A percentile compares a stretch with the other conserved stretches of the same genome.
phyloP scores from a whole-genome alignment of 192 early-diverging fungal genomes.

The Pilobolus umbonatus region DNA sequence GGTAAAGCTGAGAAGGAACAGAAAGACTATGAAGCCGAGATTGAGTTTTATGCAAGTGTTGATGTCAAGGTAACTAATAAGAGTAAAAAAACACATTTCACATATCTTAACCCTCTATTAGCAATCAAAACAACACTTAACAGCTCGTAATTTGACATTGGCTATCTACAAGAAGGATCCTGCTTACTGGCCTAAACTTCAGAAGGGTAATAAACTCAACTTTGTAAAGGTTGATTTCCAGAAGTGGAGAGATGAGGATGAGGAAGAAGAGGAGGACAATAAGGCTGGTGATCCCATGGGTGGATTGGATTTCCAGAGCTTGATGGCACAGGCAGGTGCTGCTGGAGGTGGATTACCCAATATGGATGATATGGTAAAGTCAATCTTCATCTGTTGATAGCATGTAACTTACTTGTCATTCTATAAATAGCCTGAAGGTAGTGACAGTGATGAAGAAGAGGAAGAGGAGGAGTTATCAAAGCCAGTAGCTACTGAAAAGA shows the following conservation, averaged over 20 bases:
- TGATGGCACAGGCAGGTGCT: slow-evolving; percentile 44
- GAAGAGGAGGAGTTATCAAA: slow-evolving; percentile 1
- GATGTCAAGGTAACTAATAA: slow-evolving; percentile 56
- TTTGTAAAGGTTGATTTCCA: slow-evolving; percentile 90
- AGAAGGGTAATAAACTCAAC: slow-evolving; percentile 61
- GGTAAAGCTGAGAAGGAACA: slow-evolving; percentile 51
- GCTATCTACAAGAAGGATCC: slow-evolving; percentile 68
- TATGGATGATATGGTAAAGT: slow-evolving; percentile 3
- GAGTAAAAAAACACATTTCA: neutral
- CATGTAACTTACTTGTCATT: neutral
- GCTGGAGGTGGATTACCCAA: slow-evolving; percentile 42
- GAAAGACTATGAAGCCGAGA: slow-evolving; percentile 65
- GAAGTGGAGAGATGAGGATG: slow-evolving; percentile 90
- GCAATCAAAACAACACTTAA: slow-evolving; percentile 58
- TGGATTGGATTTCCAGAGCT: slow-evolving; percentile 56
- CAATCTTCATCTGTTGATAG: neutral
- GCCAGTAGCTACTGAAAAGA: too few species aligned
- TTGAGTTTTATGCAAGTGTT: slow-evolving; percentile 72
- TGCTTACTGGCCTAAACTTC: slow-evolving; percentile 83
- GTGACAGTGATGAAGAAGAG: neutral
- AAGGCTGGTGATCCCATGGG: slow-evolving; percentile 34
- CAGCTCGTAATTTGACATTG: slow-evolving; percentile 61
- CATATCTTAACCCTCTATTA: slow-evolving; percentile 4
- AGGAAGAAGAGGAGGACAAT: slow-evolving; percentile 71
- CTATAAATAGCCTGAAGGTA: slow-evolving; percentile 7